Evolutionary conservation across 2,329 filamentous ascomycete species (phyloP).

Genomic region (Trichoderma arundinaceum): DNA sequence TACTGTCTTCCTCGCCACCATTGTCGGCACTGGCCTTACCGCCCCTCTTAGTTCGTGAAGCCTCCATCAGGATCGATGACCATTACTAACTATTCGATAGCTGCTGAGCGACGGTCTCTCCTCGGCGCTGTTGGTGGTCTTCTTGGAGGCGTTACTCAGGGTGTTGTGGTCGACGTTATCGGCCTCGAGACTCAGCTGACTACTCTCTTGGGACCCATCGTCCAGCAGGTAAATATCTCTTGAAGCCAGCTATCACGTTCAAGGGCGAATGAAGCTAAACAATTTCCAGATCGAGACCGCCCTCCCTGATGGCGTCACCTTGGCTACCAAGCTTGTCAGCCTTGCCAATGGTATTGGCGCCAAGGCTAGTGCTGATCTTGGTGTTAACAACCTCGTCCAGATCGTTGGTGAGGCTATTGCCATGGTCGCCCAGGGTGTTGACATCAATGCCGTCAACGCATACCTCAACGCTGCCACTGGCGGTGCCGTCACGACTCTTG

Average conservation of each 20-base stretch:
- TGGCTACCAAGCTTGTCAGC: constrained; percentile 36
- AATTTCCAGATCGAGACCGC: constrained; percentile 33
- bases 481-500: constrained; percentile 34
- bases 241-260: neutral
- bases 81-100: constrained; percentile 4
- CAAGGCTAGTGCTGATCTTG: neutral
- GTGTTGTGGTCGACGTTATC: constrained; percentile 31
- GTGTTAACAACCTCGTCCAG: constrained; percentile 31
- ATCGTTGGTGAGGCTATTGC: constrained; percentile 37
- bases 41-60: constrained; percentile 20
- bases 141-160: constrained; percentile 24
- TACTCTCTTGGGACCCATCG: constrained; percentile 31
- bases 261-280: neutral
- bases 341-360: constrained; percentile 33
- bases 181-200: constrained; percentile 35
- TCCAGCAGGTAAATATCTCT: constrained; percentile 32
- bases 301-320: constrained; percentile 34
- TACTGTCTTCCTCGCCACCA: constrained; percentile 23
- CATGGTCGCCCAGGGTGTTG: constrained; percentile 35
- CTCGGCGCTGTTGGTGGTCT: constrained; percentile 18
- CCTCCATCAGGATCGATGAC: neutral
- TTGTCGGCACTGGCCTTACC: constrained; percentile 29
- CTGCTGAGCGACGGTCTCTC: constrained; percentile 7
- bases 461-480: constrained; percentile 36
- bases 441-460: constrained; percentile 35